Conservation (phyloP, 306 rosid genomes). For the Mimosa pudica region DNA sequence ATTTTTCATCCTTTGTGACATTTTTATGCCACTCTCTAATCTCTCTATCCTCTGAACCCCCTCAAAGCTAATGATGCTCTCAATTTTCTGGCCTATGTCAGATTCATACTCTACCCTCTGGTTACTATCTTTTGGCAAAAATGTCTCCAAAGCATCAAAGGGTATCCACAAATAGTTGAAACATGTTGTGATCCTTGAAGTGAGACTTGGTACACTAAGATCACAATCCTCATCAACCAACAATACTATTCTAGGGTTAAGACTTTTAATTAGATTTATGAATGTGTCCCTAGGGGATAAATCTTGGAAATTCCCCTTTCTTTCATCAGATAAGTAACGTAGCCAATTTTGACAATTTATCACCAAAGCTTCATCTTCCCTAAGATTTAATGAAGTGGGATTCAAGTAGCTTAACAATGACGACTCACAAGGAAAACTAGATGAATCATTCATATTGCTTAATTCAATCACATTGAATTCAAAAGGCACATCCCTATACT, state of each 20-base stretch:
- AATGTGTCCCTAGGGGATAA: constrained; percentile 60
- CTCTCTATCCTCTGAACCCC: constrained; percentile 80
- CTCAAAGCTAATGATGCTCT: constrained; percentile 72
- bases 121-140: constrained; percentile 76
- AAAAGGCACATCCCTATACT: constrained; percentile 37
- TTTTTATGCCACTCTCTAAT: constrained; percentile 6
- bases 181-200: constrained; percentile 71
- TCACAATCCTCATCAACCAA: constrained; percentile 91
- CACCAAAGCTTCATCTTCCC: constrained; percentile 83
- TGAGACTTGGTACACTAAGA: constrained; percentile 55
- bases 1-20: constrained; percentile 65
- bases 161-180: constrained; percentile 96
- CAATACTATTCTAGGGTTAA: constrained; percentile 67
- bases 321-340: constrained; percentile 60
- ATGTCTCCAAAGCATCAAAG: constrained; percentile 83
- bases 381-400: constrained; percentile 57
- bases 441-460: not conserved
- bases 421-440: constrained; percentile 47
- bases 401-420: constrained; percentile 57
- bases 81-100: constrained; percentile 86
- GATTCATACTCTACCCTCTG: constrained; percentile 88
- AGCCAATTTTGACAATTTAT: constrained; percentile 87
- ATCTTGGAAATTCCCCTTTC: constrained; percentile 27
- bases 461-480: constrained; percentile 19
- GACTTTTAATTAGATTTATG: constrained; percentile 52